Percentiles rank a stretch among this genome's conserved stretches.
These are phyloP conservation scores for Saccharomycopsis javanensis DNA, from an alignment of 805 yeast genomes.

Conservation along the genomic window DNA sequence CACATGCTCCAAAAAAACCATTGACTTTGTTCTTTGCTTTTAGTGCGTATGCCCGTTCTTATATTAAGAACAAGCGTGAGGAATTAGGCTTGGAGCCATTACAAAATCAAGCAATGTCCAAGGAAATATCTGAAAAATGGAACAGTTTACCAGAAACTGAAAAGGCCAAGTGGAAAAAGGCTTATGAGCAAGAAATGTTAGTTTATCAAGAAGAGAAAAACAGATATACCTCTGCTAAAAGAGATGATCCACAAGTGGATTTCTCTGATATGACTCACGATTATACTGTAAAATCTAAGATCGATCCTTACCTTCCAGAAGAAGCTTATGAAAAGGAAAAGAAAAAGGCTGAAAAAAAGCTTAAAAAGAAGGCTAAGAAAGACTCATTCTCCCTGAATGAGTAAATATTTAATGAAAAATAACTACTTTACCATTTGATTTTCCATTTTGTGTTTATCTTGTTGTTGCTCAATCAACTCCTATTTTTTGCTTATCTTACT, in stretches of 20 bases:
- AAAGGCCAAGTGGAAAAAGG: conserved; percentile 61
- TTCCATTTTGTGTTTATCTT: background rate
- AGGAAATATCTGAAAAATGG: conserved; percentile 75
- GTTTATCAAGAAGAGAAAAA: conserved; percentile 38
- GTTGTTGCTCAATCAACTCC: background rate
- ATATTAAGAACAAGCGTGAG: conserved; percentile 58
- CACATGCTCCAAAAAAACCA: conserved; percentile 94
- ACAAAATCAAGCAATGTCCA: conserved; percentile 69
- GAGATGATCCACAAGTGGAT: conserved; percentile 10
- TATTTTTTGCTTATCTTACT: background rate
- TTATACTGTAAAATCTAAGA: conserved; percentile 10
- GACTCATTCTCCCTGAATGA: background rate
- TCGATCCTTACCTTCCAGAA: conserved; percentile 14
- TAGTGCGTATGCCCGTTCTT: conserved; percentile 63
- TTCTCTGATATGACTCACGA: conserved; percentile 12
- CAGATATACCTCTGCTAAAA: conserved; percentile 33
- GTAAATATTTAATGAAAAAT: background rate
- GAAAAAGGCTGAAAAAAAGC: conserved; percentile 10
- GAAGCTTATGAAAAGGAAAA: conserved; percentile 7
- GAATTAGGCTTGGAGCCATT: conserved; percentile 50
- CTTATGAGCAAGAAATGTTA: conserved; percentile 35
- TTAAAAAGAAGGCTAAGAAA: conserved; percentile 4
- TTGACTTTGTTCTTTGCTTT: conserved; percentile 77
- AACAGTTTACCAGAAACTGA: conserved; percentile 56
- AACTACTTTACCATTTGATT: background rate